phyloP scores from a whole-genome alignment of 75 land plant genomes.

The Ceratopteris richardii region DNA sequence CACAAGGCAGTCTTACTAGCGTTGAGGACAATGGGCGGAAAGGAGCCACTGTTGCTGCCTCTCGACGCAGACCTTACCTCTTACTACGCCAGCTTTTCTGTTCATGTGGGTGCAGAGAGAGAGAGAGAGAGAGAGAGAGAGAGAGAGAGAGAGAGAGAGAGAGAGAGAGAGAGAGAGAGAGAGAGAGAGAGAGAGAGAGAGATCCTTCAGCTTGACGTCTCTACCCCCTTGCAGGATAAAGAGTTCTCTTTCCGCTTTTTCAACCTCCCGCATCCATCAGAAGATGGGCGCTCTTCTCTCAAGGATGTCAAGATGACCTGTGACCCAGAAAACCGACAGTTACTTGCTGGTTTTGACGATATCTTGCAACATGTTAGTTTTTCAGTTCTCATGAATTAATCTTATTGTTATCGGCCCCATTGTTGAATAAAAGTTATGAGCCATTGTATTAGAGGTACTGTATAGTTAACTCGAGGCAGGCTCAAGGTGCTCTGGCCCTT shows the following conservation, averaged over 20 bases:
- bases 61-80: conserved; percentile 21
- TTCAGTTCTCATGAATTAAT: background rate
- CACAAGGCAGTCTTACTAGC: too few relatives aligned
- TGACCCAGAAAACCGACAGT: conserved; percentile 8
- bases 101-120: conserved; percentile 8
- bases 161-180: background rate
- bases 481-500: too few relatives aligned
- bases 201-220: background rate
- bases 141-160: background rate
- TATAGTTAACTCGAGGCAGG: too few relatives aligned
- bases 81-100: conserved; percentile 11
- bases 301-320: conserved; percentile 23
- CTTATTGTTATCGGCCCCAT: background rate
- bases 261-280: conserved; percentile 14
- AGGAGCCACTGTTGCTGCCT: conserved; percentile 20
- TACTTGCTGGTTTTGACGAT: conserved; percentile 26
- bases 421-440: background rate
- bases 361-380: conserved; percentile 20
- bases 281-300: conserved; percentile 7
- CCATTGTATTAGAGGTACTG: too few relatives aligned
- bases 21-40: too few relatives aligned
- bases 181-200: background rate
- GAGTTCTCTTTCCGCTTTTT: conserved; percentile 21
- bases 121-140: background rate
- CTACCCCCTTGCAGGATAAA: conserved; percentile 8